Evolutionary conservation across 352 stramenopile genomes (phyloP).

Genomic region (Phytophthora tubulina): DNA sequence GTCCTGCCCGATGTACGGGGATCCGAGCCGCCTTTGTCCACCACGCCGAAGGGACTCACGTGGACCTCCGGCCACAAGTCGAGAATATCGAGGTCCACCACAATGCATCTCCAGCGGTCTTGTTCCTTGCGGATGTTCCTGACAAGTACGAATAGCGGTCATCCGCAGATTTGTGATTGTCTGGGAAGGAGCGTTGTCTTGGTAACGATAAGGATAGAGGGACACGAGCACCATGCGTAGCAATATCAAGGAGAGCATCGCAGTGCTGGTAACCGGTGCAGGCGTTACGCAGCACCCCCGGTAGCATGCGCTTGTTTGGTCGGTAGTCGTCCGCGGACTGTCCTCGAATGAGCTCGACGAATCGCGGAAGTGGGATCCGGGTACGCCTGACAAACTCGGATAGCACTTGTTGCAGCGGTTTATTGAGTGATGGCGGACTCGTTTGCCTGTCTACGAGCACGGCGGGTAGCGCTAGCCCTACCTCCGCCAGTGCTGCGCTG

Average conservation of each 20-base stretch:
- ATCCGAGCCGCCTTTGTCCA: neutral
- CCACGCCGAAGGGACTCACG: neutral
- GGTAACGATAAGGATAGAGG: neutral
- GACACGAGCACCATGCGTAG: neutral
- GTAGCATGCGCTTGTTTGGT: neutral
- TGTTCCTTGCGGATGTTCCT: neutral
- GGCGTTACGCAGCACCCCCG: neutral
- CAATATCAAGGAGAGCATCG: neutral
- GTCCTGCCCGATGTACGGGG: neutral
- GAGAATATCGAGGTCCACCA: neutral
- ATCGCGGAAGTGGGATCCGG: neutral
- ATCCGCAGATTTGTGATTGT: neutral
- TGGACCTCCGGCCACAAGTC: neutral
- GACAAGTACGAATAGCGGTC: neutral
- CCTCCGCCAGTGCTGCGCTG: too few relatives aligned
- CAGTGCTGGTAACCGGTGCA: neutral
- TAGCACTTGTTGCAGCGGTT: neutral
- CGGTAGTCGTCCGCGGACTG: neutral
- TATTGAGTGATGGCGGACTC: neutral
- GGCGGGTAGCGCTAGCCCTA: too few relatives aligned
- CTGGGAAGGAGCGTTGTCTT: neutral
- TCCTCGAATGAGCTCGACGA: neutral
- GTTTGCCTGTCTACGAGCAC: too few relatives aligned
- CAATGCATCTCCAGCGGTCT: neutral
- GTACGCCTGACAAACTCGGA: neutral